A percentile compares a stretch with the other conserved stretches of the same genome.
These are phyloP conservation scores for Linum tenue DNA, from an alignment of 345 rosid genomes.

Conservation along the genomic window DNA sequence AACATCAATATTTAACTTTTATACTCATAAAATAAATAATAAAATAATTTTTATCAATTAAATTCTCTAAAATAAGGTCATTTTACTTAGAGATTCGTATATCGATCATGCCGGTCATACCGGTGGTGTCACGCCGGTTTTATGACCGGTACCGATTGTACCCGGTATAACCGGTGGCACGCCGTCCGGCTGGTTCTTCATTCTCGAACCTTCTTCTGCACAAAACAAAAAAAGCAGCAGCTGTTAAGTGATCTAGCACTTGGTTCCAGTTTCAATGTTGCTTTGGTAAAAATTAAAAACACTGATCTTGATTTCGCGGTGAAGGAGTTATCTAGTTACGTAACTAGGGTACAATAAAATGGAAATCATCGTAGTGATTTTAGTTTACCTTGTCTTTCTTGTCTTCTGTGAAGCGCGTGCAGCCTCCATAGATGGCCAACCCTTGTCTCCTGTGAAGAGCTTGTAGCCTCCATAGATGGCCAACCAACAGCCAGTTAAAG, in stretches of 20 bases:
- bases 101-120: too few species aligned
- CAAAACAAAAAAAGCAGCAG: background rate
- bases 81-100: too few species aligned
- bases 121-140: too few species aligned
- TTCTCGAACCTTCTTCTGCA: background rate
- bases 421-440: background rate
- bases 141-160: too few species aligned
- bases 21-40: too few species aligned
- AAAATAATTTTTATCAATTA: too few species aligned
- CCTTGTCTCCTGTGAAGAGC: background rate
- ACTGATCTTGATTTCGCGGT: background rate
- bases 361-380: too few species aligned
- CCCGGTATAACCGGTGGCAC: too few species aligned
- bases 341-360: background rate
- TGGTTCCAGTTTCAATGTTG: background rate
- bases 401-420: background rate
- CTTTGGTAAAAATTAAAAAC: background rate
- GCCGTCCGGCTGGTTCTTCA: background rate
- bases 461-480: background rate
- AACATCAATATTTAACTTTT: too few species aligned
- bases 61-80: too few species aligned
- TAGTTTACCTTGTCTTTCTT: background rate
- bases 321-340: background rate
- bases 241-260: background rate
- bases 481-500: background rate